Percentiles rank a stretch among this genome's conserved stretches.
phyloP scores from a whole-genome alignment of 352 stramenopile genomes.

The Peronospora destructor region DNA sequence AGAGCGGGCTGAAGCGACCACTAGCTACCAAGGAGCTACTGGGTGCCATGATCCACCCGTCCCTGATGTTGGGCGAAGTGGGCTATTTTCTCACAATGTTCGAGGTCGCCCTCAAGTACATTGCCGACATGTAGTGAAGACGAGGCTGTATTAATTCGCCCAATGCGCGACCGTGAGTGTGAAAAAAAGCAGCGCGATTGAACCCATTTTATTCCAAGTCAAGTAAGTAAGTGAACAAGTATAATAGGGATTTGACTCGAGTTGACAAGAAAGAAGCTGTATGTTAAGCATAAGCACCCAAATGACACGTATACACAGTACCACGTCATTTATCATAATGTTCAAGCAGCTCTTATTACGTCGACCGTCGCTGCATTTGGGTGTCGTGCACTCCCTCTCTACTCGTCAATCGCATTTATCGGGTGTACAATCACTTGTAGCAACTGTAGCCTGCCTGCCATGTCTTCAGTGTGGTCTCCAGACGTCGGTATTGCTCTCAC shows the following conservation, averaged over 20 bases:
- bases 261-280: slow-evolving; percentile 11
- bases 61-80: slow-evolving; percentile 73
- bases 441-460: slow-evolving; percentile 31
- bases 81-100: slow-evolving; percentile 88
- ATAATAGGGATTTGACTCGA: slow-evolving; percentile 26
- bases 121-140: slow-evolving; percentile 60
- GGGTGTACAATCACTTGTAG: slow-evolving; percentile 26
- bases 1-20: slow-evolving; percentile 66
- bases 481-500: slow-evolving; percentile 13
- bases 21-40: slow-evolving; percentile 69
- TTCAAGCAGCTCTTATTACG: slow-evolving; percentile 17
- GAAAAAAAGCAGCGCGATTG: slow-evolving; percentile 6
- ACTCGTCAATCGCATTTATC: slow-evolving; percentile 11
- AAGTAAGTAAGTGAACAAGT: slow-evolving; percentile 35
- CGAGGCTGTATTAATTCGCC: neutral
- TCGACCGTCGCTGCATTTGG: slow-evolving; percentile 1
- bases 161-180: slow-evolving; percentile 10
- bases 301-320: slow-evolving; percentile 17
- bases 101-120: slow-evolving; percentile 81
- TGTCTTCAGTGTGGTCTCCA: slow-evolving; percentile 43
- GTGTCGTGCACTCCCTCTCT: slow-evolving; percentile 13
- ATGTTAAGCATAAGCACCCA: slow-evolving; percentile 20
- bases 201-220: slow-evolving; percentile 20
- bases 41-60: slow-evolving; percentile 79
- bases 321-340: slow-evolving; percentile 3